These are phyloP conservation scores for Cystoisospora suis DNA, from an alignment of 169 alveolate genomes.

Conservation along the genomic window DNA sequence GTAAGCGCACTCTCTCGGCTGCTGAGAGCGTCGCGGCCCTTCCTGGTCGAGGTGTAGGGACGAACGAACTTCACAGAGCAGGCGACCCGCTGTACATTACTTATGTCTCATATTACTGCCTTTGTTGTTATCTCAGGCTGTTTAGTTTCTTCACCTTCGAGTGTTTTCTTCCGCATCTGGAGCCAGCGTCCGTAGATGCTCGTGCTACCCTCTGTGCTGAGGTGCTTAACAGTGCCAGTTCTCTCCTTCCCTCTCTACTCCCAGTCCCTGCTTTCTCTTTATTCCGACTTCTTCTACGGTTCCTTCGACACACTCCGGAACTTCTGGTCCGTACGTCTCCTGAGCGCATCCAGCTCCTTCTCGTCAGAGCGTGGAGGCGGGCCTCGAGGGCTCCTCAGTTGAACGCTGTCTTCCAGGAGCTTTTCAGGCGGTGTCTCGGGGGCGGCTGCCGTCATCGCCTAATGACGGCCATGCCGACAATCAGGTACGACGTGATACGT, in stretches of 20 bases:
- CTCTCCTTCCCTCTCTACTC: neutral
- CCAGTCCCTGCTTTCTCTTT: neutral
- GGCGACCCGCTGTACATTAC: too few relatives aligned
- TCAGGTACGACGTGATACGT: too few relatives aligned
- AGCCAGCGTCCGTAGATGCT: too few relatives aligned
- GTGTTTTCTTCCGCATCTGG: neutral
- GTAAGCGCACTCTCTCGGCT: too few relatives aligned
- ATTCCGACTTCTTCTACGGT: slow-evolving; percentile 1
- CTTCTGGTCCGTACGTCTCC: neutral
- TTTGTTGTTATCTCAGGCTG: too few relatives aligned
- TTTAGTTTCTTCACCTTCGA: neutral
- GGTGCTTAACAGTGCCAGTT: neutral
- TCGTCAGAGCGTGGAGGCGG: neutral
- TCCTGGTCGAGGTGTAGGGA: too few relatives aligned
- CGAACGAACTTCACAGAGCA: too few relatives aligned
- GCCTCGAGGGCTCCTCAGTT: neutral
- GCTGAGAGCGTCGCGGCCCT: too few relatives aligned
- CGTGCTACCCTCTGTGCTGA: too few relatives aligned
- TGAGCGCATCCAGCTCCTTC: neutral
- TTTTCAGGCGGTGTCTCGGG: neutral
- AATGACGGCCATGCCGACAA: too few relatives aligned
- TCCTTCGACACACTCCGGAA: neutral
- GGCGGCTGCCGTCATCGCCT: too few relatives aligned
- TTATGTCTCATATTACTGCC: too few relatives aligned
- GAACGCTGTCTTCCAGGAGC: slow-evolving; percentile 18